These are phyloP conservation scores for Cornus florida DNA, from an alignment of 148 eudicot genomes.

Conservation along the genomic window DNA sequence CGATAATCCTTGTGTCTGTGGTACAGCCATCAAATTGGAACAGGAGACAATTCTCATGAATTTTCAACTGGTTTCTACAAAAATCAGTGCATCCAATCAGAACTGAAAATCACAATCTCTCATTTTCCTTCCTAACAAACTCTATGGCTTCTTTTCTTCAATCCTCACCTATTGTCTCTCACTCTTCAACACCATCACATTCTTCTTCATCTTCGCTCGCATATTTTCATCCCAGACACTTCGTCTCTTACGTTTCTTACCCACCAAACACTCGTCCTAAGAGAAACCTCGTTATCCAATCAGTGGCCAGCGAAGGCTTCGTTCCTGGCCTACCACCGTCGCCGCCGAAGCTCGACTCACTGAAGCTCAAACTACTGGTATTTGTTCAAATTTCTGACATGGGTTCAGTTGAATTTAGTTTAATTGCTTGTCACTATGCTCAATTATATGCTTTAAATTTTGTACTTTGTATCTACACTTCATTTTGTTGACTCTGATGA, in stretches of 20 bases:
- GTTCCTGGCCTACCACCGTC: conserved; percentile 32
- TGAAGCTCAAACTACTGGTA: conserved; percentile 83
- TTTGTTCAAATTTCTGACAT: neutral
- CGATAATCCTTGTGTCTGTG: no score
- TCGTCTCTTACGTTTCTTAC: conserved; percentile 8
- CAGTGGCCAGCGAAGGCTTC: conserved; percentile 36
- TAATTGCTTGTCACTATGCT: no score
- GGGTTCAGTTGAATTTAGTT: neutral
- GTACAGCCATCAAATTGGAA: no score
- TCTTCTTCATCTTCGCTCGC: conserved; percentile 10
- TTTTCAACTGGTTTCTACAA: no score
- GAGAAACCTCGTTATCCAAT: conserved; percentile 22
- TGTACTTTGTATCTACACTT: no score
- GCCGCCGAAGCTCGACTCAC: conserved; percentile 19
- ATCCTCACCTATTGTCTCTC: conserved; percentile 20
- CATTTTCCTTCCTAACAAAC: no score
- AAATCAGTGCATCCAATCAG: no score
- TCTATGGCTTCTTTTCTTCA: conserved; percentile 40
- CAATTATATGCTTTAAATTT: no score
- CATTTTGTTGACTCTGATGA: no score
- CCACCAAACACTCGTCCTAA: conserved; percentile 4
- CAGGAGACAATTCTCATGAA: no score
- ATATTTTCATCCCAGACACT: conserved; percentile 7
- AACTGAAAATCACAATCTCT: no score
- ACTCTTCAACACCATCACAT: conserved; percentile 13